These are phyloP conservation scores for Leptosphaerulina australis DNA, from an alignment of 2,329 filamentous ascomycete species.

Conservation along the genomic window DNA sequence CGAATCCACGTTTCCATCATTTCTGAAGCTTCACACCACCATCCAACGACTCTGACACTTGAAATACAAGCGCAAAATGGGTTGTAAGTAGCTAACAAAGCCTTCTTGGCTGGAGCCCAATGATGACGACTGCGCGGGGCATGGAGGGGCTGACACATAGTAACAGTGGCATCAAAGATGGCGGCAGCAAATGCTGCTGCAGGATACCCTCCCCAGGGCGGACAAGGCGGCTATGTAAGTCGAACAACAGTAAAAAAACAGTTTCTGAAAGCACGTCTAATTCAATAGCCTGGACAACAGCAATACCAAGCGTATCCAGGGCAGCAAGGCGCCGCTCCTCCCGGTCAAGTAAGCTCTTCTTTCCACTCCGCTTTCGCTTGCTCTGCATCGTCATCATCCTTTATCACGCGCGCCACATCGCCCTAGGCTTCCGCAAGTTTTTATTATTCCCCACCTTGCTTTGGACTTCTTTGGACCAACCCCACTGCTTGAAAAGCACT, in stretches of 20 bases:
- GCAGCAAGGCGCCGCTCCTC: slow-evolving; percentile 54
- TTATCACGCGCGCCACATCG: slow-evolving; percentile 28
- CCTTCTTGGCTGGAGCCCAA: slow-evolving; percentile 22
- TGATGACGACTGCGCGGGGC: slow-evolving; percentile 19
- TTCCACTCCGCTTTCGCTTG: slow-evolving; percentile 30
- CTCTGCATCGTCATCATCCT: slow-evolving; percentile 43
- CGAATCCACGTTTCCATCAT: not conserved
- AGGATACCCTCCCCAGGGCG: slow-evolving; percentile 44
- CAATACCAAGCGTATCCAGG: slow-evolving; percentile 64
- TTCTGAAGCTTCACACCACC: not conserved
- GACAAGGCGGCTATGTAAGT: slow-evolving; percentile 60
- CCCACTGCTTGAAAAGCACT: slow-evolving; percentile 20
- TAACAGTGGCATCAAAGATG: slow-evolving; percentile 55
- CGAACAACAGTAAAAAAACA: slow-evolving; percentile 10
- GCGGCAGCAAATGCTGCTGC: slow-evolving; percentile 49
- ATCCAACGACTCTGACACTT: not conserved
- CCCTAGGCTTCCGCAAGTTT: slow-evolving; percentile 25
- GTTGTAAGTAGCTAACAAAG: slow-evolving; percentile 11
- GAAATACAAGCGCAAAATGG: slow-evolving; percentile 12
- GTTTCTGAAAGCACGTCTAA: slow-evolving; percentile 32
- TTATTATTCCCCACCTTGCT: slow-evolving; percentile 30
- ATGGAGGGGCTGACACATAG: slow-evolving; percentile 36
- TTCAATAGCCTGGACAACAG: slow-evolving; percentile 52
- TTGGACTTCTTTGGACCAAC: slow-evolving; percentile 38
- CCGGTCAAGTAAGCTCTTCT: slow-evolving; percentile 44